Base-by-base conservation (phyloP, 2,329 filamentous ascomycete genomes). In the Reticulascus tulasneorum region DNA sequence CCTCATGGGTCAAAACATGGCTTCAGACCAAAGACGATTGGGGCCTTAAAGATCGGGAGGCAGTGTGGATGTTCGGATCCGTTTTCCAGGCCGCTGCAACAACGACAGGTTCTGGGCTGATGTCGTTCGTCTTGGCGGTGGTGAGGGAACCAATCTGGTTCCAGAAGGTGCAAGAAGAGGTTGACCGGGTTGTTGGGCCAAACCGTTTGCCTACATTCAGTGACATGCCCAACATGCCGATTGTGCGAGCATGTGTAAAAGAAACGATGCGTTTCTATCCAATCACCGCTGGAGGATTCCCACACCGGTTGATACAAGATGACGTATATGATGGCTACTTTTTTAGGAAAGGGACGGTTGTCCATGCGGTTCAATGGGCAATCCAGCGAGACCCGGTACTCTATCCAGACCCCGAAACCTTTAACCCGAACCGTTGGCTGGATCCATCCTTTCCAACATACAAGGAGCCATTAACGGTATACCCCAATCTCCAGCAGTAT, bases 321-420 rank as follows among this genome's bases (percentile, higher is more conserved):
- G 71, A 75, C 40, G 60, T 71, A 17, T 75, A 73, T 37, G 54
- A 67, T 3, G 72, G 71, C 1, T 75, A 68, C 44, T 66, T 69
- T 48, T 69, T 76, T 20, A 65, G 66, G 1, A 67, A 64, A 29
- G 71, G 71, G 4, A 65, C 71, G 2, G 67, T 69, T 1, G 65
- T 76, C 15, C 64, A 76, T 33, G 67, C 73, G 2, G 50, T 75
- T 15, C 69, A 73, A 55, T 76, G 67, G 64, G 64, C 57, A 31
- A 69, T 73, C 36, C 64, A 67, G 8, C 66, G 67, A 18, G 59
- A 73, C 38, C 60, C 67, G 12, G 36, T 45, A 2, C 51, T 50
- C 2, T 70, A 67, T 33, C 55, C 57, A 0, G 55, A 66, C 34
- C 47, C 56, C 0, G 60, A 67, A 16, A 36, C 37, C 1, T 68